A percentile compares a stretch with the other conserved stretches of the same genome.
These are phyloP conservation scores for Heliamphora ciliata DNA, from an alignment of 179 eudicot genomes.

Conservation along the genomic window DNA sequence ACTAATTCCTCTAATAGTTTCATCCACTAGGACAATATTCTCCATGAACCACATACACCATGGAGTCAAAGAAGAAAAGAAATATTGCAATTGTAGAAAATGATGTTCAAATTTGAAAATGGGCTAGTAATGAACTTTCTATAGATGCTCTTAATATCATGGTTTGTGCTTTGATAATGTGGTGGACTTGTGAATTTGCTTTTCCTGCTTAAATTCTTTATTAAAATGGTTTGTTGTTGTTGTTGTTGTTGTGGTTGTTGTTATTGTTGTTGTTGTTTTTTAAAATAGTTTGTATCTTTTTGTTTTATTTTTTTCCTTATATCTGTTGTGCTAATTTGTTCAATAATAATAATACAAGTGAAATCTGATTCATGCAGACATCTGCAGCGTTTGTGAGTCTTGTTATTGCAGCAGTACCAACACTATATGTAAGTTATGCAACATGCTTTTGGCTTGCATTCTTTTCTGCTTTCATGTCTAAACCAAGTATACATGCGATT, in stretches of 20 bases:
- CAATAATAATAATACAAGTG: not conserved
- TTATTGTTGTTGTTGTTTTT: not conserved
- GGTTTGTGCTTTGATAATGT: not conserved
- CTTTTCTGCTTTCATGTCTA: not conserved
- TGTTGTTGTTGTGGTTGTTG: not conserved
- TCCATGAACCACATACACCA: too few relatives aligned
- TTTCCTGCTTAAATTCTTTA: not conserved
- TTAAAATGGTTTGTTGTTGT: too few relatives aligned
- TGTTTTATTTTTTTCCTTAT: not conserved
- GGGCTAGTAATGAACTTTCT: not conserved
- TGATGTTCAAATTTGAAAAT: not conserved
- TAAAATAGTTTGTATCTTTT: not conserved
- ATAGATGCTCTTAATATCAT: not conserved
- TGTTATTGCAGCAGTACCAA: conserved; percentile 60
- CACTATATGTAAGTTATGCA: conserved; percentile 45
- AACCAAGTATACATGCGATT: not conserved
- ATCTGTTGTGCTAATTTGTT: conserved; percentile 10
- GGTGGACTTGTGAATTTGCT: not conserved
- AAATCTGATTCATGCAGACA: conserved; percentile 39
- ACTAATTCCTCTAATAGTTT: too few relatives aligned
- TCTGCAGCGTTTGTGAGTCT: conserved; percentile 51
- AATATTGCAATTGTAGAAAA: not conserved
- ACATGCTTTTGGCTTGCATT: not conserved
- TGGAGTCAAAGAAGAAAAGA: not conserved
- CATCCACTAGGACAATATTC: too few relatives aligned